These are phyloP conservation scores for Esteya vermicola DNA, from an alignment of 2,329 filamentous ascomycete genomes.

Conservation along the genomic window DNA sequence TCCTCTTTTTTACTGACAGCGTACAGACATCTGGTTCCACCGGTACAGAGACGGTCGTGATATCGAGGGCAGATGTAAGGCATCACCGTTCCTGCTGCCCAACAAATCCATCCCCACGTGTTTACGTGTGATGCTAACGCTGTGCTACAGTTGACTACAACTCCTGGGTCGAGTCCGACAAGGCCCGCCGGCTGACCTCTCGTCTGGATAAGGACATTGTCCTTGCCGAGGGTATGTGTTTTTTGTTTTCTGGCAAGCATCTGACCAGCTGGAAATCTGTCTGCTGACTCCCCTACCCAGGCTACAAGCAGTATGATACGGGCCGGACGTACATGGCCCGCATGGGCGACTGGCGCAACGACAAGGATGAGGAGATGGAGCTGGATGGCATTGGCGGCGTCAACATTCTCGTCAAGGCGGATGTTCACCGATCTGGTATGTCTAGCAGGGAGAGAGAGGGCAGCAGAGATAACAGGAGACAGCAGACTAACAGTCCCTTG, in stretches of 20 bases:
- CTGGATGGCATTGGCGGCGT: conserved; percentile 95
- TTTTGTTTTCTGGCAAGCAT: no score
- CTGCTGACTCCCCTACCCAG: no score
- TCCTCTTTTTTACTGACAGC: no score
- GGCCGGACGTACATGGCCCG: conserved; percentile 78
- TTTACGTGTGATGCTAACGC: conserved; percentile 3
- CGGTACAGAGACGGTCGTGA: conserved; percentile 67
- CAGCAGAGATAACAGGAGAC: no score
- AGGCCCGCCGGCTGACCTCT: conserved; percentile 60
- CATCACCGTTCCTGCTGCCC: conserved; percentile 3
- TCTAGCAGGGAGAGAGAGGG: conserved; percentile 4
- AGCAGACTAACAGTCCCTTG: neutral
- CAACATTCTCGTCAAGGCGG: conserved; percentile 93
- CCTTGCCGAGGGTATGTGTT: conserved; percentile 61
- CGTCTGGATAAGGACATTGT: conserved; percentile 67
- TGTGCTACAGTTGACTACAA: conserved; percentile 74
- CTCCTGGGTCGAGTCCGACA: conserved; percentile 91
- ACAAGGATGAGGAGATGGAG: conserved; percentile 84
- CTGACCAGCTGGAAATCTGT: neutral
- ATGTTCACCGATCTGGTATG: conserved; percentile 86
- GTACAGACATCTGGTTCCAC: conserved; percentile 88
- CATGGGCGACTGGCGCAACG: conserved; percentile 83
- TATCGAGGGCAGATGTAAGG: conserved; percentile 87
- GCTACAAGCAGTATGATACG: conserved; percentile 88
- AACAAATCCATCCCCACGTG: conserved; percentile 6